Percentiles rank a stretch among this genome's conserved stretches.
phyloP scores from a whole-genome alignment of 2,329 filamentous ascomycete species.

The Trichoderma polysporum region DNA sequence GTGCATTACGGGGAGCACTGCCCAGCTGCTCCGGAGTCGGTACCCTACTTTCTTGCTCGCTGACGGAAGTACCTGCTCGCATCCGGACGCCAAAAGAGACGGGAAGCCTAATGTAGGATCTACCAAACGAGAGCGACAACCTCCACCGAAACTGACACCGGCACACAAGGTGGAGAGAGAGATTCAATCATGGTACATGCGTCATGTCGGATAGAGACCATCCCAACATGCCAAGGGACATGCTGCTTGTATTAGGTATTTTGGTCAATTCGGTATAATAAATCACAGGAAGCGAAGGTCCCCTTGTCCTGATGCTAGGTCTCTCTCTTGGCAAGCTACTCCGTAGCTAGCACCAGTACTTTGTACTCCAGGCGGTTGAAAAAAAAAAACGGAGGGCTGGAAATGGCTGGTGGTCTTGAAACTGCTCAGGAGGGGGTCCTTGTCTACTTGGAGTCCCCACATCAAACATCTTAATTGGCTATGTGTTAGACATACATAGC shows the following conservation, averaged over 20 bases:
- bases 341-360: neutral
- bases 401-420: conserved; percentile 28
- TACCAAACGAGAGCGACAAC: conserved; percentile 26
- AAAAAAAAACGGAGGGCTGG: conserved; percentile 16
- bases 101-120: conserved; percentile 38
- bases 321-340: neutral
- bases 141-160: conserved; percentile 30
- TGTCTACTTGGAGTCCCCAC: conserved; percentile 26
- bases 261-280: neutral
- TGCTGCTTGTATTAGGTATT: neutral
- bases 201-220: conserved; percentile 10
- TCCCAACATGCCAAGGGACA: neutral
- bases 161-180: conserved; percentile 30
- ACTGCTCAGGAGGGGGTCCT: conserved; percentile 33
- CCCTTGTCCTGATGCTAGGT: neutral
- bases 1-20: conserved; percentile 12
- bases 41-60: conserved; percentile 19
- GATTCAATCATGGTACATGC: neutral
- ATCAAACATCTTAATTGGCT: conserved; percentile 32
- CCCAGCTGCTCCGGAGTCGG: conserved; percentile 16
- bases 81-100: conserved; percentile 29
- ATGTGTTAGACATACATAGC: conserved; percentile 41
- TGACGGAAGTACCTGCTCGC: conserved; percentile 27
- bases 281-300: neutral
- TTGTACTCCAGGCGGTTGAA: conserved; percentile 6